Evolutionary conservation across 805 yeast species (phyloP), one percentile per base, ranked within the genome.

Genomic region (Soucietia sequanensis): DNA sequence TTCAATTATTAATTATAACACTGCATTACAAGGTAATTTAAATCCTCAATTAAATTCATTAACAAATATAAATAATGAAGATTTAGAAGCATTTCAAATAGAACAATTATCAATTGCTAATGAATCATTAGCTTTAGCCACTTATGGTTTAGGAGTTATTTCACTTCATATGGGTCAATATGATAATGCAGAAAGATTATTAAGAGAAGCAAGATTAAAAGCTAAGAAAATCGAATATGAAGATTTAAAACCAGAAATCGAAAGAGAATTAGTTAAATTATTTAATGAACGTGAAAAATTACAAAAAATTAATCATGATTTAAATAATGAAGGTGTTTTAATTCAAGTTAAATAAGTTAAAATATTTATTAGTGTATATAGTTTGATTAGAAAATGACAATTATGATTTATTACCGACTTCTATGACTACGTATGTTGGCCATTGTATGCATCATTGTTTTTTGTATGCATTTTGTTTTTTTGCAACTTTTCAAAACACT

Each of bases 91-190:
- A n/a, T 15, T 43, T 44, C 21, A 25, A n/a, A 9, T 12, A 15
- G 31, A 29, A 8, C 24, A 29, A 7, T 19, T 11, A 13, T 18
- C 27, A n/a, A 27, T 35, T 5, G 60, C 83, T 9, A 72, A 76
- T 21, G 87, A 84, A 43, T 78, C 84, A 1, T 78, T 84, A 27
- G 93, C 95, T 0, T 67, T 90, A 54, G 79, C 95, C 0, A 78
- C 88, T 0, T 90, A 84, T 52, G 95, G 96, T 0, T 66, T 86
- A 26, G 98, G 96, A 2, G 95, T 89, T 4, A 71, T 87, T 8
- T 71, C 76, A 28, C 59, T 82, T n/a, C 86, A 85, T 47, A 52
- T 67, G 30, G 75, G 81, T 1, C 62, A 80, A 8, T 66, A 75
- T 37, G 71, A 67, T 2, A 60, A 70, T 35, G 89, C 95, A 0